Conservation (phyloP, 192 early-diverging fungal species). For the Coemansia sp. region DNA sequence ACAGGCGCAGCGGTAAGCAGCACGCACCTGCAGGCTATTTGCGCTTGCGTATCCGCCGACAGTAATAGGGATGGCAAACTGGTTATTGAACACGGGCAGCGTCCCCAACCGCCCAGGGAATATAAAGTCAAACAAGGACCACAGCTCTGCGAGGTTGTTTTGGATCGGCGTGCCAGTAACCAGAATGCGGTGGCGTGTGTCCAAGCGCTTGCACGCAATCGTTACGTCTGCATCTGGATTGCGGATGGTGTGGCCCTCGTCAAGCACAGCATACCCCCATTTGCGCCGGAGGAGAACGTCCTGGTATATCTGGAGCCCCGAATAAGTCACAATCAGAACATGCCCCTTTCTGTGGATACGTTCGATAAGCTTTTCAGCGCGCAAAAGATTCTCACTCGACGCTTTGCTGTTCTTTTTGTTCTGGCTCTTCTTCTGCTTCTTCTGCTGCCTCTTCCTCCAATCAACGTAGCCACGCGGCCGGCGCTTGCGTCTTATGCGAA, state of each 20-base stretch:
- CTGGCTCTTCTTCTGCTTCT: conserved; percentile 11
- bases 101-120: conserved; percentile 75
- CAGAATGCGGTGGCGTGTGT: conserved; percentile 73
- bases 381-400: conserved; percentile 25
- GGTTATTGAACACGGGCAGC: conserved; percentile 58
- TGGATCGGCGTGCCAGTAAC: conserved; percentile 83
- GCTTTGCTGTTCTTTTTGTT: conserved; percentile 3
- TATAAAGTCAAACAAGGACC: conserved; percentile 81
- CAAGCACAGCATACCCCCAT: conserved; percentile 89
- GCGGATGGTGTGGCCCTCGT: conserved; percentile 96
- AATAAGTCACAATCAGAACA: conserved; percentile 88
- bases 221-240: conserved; percentile 93
- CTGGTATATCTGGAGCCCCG: conserved; percentile 74
- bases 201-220: conserved; percentile 68
- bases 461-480: conserved; percentile 42
- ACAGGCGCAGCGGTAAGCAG: conserved; percentile 90
- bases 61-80: conserved; percentile 92
- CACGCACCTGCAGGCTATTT: conserved; percentile 86
- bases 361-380: conserved; percentile 35
- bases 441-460: conserved; percentile 35
- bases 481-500: conserved; percentile 48
- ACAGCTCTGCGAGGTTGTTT: conserved; percentile 79
- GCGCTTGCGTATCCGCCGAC: conserved; percentile 94
- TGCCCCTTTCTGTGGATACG: conserved; percentile 61
- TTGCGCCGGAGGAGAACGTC: conserved; percentile 66